phyloP scores from a whole-genome alignment of 495 filamentous ascomycete species.

The Aspergillus nanangensis region DNA sequence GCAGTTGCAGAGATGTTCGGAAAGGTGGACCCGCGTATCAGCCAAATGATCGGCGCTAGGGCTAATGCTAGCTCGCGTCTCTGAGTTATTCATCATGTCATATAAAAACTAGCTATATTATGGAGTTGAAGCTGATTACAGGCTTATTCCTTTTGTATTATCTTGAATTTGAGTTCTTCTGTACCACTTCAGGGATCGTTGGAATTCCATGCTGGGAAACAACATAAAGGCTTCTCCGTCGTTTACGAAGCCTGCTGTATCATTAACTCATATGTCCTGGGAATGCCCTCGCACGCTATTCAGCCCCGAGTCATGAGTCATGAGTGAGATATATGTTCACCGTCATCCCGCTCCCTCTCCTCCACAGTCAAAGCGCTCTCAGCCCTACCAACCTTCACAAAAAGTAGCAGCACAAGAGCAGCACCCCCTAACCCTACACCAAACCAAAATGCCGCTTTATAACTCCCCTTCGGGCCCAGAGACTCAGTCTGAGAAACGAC shows the following conservation, averaged over 20 bases:
- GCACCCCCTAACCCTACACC: conserved; percentile 7
- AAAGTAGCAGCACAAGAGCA: conserved; percentile 1
- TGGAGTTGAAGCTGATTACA: background rate
- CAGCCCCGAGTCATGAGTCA: too few relatives aligned
- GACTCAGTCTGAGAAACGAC: conserved; percentile 2
- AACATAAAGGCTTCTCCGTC: too few relatives aligned
- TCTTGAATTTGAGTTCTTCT: background rate
- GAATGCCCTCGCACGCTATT: too few relatives aligned
- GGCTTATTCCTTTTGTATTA: background rate
- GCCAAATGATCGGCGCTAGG: conserved; percentile 20
- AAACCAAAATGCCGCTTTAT: conserved; percentile 12
- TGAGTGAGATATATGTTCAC: too few relatives aligned
- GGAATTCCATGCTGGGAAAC: too few relatives aligned
- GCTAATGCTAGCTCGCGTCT: conserved; percentile 1
- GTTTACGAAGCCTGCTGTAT: too few relatives aligned
- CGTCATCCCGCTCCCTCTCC: too few relatives aligned
- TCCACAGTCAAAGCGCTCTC: conserved; percentile 8
- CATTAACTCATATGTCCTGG: too few relatives aligned
- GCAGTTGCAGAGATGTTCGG: conserved; percentile 23
- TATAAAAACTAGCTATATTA: background rate
- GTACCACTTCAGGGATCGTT: background rate
- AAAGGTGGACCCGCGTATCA: conserved; percentile 28
- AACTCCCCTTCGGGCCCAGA: conserved; percentile 5
- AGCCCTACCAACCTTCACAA: conserved; percentile 5
- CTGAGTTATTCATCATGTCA: background rate